Percentiles rank a stretch among this genome's conserved stretches.
Evolutionary conservation across 1,284 basidiomycete genomes (phyloP).

Genomic region (Irpex sp.): DNA sequence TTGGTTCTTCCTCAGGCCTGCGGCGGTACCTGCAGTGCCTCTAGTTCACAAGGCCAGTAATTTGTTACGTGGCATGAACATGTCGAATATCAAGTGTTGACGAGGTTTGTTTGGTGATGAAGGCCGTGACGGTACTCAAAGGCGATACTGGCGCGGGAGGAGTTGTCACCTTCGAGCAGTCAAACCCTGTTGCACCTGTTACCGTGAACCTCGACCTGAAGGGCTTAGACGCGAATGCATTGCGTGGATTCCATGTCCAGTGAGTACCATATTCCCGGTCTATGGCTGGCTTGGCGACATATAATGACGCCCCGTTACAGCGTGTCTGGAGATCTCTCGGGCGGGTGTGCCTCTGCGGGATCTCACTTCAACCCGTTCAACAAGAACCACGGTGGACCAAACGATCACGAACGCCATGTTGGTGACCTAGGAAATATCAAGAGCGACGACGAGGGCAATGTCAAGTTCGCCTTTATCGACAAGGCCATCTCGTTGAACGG

Average conservation of each 20-base stretch:
- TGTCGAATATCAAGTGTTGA: not conserved
- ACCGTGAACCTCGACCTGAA: slow-evolving; percentile 60
- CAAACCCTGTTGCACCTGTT: slow-evolving; percentile 48
- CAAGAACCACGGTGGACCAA: slow-evolving; percentile 64
- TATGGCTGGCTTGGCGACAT: not conserved
- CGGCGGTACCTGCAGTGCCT: slow-evolving; percentile 7
- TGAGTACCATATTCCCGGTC: slow-evolving; percentile 34
- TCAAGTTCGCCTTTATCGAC: slow-evolving; percentile 59
- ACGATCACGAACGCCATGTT: slow-evolving; percentile 58
- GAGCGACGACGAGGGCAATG: slow-evolving; percentile 57
- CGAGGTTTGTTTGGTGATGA: not conserved
- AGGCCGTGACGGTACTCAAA: slow-evolving; percentile 69
- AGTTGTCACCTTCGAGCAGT: slow-evolving; percentile 64
- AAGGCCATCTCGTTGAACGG: slow-evolving; percentile 66
- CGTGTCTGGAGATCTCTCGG: slow-evolving; percentile 62
- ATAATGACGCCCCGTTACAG: slow-evolving; percentile 32
- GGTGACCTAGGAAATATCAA: slow-evolving; percentile 79
- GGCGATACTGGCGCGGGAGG: slow-evolving; percentile 62
- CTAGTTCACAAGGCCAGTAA: slow-evolving; percentile 19
- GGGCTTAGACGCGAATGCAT: slow-evolving; percentile 54
- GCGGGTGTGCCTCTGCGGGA: slow-evolving; percentile 70
- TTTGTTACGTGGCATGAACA: not conserved
- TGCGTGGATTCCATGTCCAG: slow-evolving; percentile 80
- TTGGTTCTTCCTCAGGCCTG: slow-evolving; percentile 19
- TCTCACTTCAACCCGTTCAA: slow-evolving; percentile 75